Percentiles rank a stretch among this genome's conserved stretches.
These are phyloP conservation scores for Pochonia chlamydosporia DNA, from an alignment of 2,329 filamentous ascomycete species.

Conservation along the genomic window DNA sequence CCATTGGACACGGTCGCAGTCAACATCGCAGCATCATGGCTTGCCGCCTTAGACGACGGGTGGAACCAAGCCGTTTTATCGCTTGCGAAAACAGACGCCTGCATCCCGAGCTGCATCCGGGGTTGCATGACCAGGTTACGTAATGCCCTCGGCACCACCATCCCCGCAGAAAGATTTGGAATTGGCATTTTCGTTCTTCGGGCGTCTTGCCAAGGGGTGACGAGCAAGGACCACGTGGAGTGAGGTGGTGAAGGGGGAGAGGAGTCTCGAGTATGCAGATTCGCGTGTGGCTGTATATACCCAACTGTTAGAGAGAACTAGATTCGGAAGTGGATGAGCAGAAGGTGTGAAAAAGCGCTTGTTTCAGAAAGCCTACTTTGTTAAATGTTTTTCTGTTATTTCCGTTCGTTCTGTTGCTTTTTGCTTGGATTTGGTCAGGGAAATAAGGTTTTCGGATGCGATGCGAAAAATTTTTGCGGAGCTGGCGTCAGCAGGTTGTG, in stretches of 20 bases:
- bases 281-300: slow-evolving; percentile 7
- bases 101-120: background rate
- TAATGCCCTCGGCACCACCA: background rate
- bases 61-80: background rate
- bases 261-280: background rate
- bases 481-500: background rate
- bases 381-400: background rate
- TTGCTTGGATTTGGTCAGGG: background rate
- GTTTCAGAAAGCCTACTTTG: background rate
- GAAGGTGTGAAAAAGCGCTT: background rate
- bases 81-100: background rate
- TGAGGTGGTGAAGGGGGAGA: background rate
- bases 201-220: background rate
- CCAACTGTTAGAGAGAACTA: slow-evolving; percentile 5
- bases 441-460: background rate
- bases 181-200: background rate
- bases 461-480: background rate
- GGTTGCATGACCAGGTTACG: background rate
- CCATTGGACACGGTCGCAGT: slow-evolving; percentile 3
- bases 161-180: background rate
- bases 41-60: background rate
- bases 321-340: background rate
- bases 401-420: background rate
- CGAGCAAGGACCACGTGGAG: background rate
- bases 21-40: background rate